Conservation (phyloP, 176 grass and related monocot species). For the Eremochloa ophiuroides region DNA sequence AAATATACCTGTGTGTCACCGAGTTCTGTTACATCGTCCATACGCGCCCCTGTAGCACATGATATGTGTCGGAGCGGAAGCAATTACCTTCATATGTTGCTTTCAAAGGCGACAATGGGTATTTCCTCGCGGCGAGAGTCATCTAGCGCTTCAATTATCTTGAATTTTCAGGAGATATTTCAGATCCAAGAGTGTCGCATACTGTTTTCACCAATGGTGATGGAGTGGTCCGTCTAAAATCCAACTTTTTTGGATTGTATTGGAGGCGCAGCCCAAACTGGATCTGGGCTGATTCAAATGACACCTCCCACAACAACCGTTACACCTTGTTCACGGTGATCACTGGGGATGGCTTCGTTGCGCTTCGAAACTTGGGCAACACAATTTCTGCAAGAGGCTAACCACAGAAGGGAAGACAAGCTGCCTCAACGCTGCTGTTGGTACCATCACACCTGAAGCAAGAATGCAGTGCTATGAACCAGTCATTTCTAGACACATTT, state of each 20-base stretch:
- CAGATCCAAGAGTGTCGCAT: background rate
- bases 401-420: background rate
- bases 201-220: background rate
- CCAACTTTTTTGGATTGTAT: background rate
- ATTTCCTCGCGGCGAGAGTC: background rate
- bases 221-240: background rate
- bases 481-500: background rate
- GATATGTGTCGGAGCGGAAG: background rate
- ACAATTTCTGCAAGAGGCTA: background rate
- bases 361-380: slow-evolving; percentile 18
- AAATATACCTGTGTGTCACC: too few species aligned
- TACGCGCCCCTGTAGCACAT: too few species aligned
- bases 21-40: too few species aligned
- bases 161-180: background rate
- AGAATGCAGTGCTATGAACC: background rate
- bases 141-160: background rate
- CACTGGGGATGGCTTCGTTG: background rate
- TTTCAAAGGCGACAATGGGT: background rate
- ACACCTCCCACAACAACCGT: background rate
- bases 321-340: background rate
- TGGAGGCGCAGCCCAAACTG: background rate
- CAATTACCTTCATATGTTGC: background rate
- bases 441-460: background rate
- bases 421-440: background rate
- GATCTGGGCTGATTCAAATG: background rate